phyloP scores from a whole-genome alignment of 805 yeast species.

The Lachancea dasiensis region DNA sequence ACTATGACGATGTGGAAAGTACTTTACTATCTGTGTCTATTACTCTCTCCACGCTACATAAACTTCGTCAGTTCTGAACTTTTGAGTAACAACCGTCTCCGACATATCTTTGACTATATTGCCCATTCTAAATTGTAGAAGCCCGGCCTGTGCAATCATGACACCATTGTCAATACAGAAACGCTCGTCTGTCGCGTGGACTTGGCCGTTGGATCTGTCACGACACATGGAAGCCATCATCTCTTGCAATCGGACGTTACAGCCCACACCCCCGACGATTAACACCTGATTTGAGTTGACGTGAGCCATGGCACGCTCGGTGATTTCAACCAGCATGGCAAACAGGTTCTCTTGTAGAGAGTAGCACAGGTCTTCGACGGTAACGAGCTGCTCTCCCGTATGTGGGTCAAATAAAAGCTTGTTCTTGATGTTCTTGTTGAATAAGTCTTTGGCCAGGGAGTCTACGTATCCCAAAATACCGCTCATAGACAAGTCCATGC shows the following conservation, averaged over 20 bases:
- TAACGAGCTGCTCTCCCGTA: conserved; percentile 45
- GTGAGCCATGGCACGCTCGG: conserved; percentile 98
- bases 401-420: conserved; percentile 34
- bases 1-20: not conserved
- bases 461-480: conserved; percentile 89
- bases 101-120: conserved; percentile 46
- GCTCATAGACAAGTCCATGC: conserved; percentile 96
- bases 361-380: conserved; percentile 84
- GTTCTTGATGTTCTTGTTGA: conserved; percentile 38
- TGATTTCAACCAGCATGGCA: conserved; percentile 95
- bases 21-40: not conserved
- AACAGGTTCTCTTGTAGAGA: conserved; percentile 88
- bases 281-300: conserved; percentile 83
- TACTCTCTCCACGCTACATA: conserved; percentile 80
- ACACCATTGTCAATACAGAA: conserved; percentile 98
- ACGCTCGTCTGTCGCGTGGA: conserved; percentile 92
- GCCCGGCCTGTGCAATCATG: conserved; percentile 98
- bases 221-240: conserved; percentile 96
- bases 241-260: conserved; percentile 81
- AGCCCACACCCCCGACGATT: conserved; percentile 98
- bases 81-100: conserved; percentile 84
- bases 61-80: conserved; percentile 93
- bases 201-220: conserved; percentile 76
- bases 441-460: conserved; percentile 66
- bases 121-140: conserved; percentile 80